Evolutionary conservation across 306 rosid genomes (phyloP).

Genomic region (Neltuma alba): DNA sequence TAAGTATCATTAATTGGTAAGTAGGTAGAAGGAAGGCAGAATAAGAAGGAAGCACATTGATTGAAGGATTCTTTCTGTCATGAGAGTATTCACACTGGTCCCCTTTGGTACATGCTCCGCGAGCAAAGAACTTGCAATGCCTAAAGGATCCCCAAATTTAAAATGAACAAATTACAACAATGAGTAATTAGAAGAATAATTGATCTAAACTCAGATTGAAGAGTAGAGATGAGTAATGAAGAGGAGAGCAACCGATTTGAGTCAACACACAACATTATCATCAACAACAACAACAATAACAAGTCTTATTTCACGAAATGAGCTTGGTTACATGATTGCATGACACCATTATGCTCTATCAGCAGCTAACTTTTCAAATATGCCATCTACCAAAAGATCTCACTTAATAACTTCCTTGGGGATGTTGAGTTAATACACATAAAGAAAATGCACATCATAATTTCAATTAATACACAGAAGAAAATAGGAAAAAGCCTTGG

Average conservation of each 20-base stretch:
- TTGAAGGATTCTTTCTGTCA: conserved; percentile 33
- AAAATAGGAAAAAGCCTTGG: neutral
- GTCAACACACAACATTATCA: neutral
- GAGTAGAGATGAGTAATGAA: neutral
- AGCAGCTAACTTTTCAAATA: neutral
- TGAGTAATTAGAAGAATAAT: neutral
- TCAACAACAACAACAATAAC: neutral
- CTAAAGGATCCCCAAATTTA: conserved; percentile 4
- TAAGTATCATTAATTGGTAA: neutral
- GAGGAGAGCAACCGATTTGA: neutral
- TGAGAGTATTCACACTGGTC: conserved; percentile 28
- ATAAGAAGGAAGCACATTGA: conserved; percentile 47
- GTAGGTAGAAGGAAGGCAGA: neutral
- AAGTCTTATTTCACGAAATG: neutral
- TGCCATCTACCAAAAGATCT: neutral
- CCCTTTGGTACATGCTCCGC: conserved; percentile 18
- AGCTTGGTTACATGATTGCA: neutral
- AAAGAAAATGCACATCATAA: neutral
- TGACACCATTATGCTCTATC: neutral
- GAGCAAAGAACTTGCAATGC: conserved; percentile 24
- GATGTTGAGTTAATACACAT: neutral
- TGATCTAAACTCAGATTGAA: neutral
- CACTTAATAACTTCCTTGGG: neutral
- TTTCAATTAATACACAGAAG: neutral
- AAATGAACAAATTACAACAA: neutral